phyloP scores from a whole-genome alignment of 371 early-diverging fungal genomes.

The Coemansia sp. region DNA sequence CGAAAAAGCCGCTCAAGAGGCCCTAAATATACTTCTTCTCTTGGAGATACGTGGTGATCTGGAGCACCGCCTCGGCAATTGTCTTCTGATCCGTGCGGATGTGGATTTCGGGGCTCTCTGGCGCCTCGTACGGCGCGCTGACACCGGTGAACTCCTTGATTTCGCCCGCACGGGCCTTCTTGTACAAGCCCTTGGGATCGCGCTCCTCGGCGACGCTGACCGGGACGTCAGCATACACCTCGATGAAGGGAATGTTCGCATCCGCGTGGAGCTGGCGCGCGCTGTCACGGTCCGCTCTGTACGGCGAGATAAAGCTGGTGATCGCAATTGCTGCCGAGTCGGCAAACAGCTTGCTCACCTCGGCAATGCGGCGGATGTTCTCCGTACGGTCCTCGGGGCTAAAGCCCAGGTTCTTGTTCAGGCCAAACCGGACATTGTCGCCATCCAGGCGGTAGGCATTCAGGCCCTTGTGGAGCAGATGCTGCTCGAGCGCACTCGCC shows the following conservation, averaged over 20 bases:
- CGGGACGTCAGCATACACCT: slow-evolving; percentile 84
- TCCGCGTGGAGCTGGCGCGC: slow-evolving; percentile 73
- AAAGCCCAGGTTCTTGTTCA: slow-evolving; percentile 93
- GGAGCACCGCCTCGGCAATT: slow-evolving; percentile 53
- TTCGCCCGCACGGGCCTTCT: slow-evolving; percentile 89
- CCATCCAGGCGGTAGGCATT: slow-evolving; percentile 89
- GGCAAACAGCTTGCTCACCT: slow-evolving; percentile 89
- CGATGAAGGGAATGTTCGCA: slow-evolving; percentile 40
- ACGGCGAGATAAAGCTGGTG: slow-evolving; percentile 92
- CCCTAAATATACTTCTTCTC: slow-evolving; percentile 15
- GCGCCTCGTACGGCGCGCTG: slow-evolving; percentile 90
- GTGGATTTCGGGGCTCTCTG: slow-evolving; percentile 80
- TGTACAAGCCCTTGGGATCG: slow-evolving; percentile 95
- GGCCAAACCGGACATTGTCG: slow-evolving; percentile 93
- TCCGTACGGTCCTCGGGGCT: slow-evolving; percentile 88
- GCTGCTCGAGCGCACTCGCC: slow-evolving; percentile 86
- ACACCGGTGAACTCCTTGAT: slow-evolving; percentile 95
- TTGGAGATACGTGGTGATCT: slow-evolving; percentile 34
- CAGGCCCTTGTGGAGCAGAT: slow-evolving; percentile 70
- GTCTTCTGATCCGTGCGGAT: slow-evolving; percentile 71
- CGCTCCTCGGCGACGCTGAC: slow-evolving; percentile 84
- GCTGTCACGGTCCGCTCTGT: slow-evolving; percentile 74
- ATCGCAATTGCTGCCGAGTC: slow-evolving; percentile 79
- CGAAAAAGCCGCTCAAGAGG: not conserved
- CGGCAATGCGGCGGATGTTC: slow-evolving; percentile 91